A percentile compares a stretch with the other conserved stretches of the same genome.
Conservation (phyloP, 148 eudicot genomes). For the Silene conica region DNA sequence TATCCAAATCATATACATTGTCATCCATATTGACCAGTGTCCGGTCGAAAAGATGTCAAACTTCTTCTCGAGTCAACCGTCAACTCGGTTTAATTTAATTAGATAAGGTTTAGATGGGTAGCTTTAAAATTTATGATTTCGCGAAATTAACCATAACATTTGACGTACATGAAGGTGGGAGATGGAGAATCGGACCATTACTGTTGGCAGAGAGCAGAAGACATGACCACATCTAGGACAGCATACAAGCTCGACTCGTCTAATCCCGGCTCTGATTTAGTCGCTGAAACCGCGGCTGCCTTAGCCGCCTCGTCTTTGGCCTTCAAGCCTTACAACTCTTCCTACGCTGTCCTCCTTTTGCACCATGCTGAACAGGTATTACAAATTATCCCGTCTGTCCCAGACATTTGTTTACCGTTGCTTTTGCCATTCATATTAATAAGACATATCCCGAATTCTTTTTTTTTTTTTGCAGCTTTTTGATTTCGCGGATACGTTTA, state of each 20-base stretch:
- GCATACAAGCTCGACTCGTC: constrained; percentile 39
- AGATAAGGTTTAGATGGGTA: too few species aligned
- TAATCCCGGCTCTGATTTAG: constrained; percentile 49
- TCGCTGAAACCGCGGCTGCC: constrained; percentile 52
- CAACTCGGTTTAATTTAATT: too few species aligned
- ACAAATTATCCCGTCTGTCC: too few species aligned
- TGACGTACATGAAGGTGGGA: constrained; percentile 25
- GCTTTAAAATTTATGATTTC: too few species aligned
- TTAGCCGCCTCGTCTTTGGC: constrained; percentile 44
- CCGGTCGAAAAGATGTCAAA: too few species aligned
- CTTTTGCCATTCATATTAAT: too few species aligned
- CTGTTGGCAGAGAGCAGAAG: constrained; percentile 69
- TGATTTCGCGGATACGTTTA: constrained; percentile 66
- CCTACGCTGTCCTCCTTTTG: constrained; percentile 34
- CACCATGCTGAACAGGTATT: constrained; percentile 39
- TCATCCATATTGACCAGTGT: too few species aligned
- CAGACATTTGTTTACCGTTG: too few species aligned
- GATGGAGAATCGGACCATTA: constrained; percentile 41
- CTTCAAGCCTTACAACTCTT: constrained; percentile 34
- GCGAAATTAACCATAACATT: too few species aligned
- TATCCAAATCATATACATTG: too few species aligned
- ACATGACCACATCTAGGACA: constrained; percentile 44
- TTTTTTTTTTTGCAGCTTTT: constrained; percentile 54
- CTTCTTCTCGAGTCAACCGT: too few species aligned
- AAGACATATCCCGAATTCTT: too few species aligned